Base-by-base conservation (phyloP, 495 filamentous ascomycete genomes). In the Penicillium desertorum region DNA sequence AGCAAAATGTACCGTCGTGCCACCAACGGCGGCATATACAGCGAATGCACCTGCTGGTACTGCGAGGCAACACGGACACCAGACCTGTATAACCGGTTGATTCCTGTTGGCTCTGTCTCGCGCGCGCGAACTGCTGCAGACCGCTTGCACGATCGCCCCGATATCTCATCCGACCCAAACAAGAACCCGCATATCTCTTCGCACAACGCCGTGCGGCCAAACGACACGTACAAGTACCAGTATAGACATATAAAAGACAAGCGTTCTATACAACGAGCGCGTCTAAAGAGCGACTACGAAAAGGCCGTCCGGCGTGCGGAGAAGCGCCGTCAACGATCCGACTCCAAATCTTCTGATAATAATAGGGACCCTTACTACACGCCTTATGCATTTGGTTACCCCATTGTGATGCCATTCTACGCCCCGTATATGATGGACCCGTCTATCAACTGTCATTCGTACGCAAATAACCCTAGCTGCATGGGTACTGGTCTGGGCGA, bases 41-140 rank as follows among this genome's bases (percentile, higher is more conserved):
- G 81, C 37, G 86, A 89, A 66, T 95, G 91, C 61, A 89, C 87
- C 1, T 96, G 91, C 70, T 95, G 91, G 90, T 92, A 90, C 65
- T 96, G 91, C 72, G 90, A 93, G 76, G 83, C 86, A 20, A 83
- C 88, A 58, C 86, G 91, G 12, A 81, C 83, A 36, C 59, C 72
- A n/a, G 67, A 73, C 42, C 70, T 81, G 10, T 83, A 88, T 68
- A 59, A 60, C 45, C 82, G 79, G 42, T 36, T 76, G 34, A 59
- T 71, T 59, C 61, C 56, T 27, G 57, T 62, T 39, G 62, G 57
- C 14, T 64, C 62, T 10, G 64, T 74, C 59, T 59, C 70, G 37
- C 64, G 62, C 58, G 68, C 75, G 30, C 63, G 69, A 45, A 23
- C 63, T 16, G 66, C 61, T 45, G 81, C 84, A 29, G 69, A 80